Conservation (phyloP, 208 protist genomes). For the Trypanosoma scelopori region DNA sequence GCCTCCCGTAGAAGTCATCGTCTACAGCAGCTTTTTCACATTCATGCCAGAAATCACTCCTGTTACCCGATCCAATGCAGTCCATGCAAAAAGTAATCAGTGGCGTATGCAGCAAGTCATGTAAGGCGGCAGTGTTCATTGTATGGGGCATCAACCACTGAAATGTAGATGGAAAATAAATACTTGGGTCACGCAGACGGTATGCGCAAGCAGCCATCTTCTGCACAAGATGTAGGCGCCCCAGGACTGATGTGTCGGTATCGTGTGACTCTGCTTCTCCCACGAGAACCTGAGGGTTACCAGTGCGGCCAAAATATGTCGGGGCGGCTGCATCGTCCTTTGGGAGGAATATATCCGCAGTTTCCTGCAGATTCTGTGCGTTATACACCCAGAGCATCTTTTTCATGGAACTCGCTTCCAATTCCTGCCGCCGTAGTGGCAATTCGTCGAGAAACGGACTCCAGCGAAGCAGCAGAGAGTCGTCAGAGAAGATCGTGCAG, state of each 20-base stretch:
- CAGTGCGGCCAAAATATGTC: conserved; percentile 18
- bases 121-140: conserved; percentile 13
- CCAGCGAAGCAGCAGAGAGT: conserved; percentile 10
- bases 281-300: conserved; percentile 10
- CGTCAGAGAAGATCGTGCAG: conserved; percentile 23
- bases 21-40: conserved; percentile 22
- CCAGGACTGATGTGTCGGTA: neutral
- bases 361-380: neutral
- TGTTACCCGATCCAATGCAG: conserved; percentile 26
- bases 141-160: neutral
- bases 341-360: conserved; percentile 10
- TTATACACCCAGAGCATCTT: conserved; percentile 24
- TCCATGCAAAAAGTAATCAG: conserved; percentile 45
- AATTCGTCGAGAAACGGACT: neutral
- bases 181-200: conserved; percentile 26
- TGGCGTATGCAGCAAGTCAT: conserved; percentile 43
- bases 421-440: neutral
- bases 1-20: conserved; percentile 34
- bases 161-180: conserved; percentile 17
- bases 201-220: conserved; percentile 49
- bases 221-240: conserved; percentile 13
- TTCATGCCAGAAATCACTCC: conserved; percentile 16
- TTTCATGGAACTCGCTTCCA: conserved; percentile 1
- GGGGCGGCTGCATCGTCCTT: neutral
- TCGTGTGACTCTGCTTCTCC: neutral